A percentile compares a stretch with the other conserved stretches of the same genome.
These are phyloP conservation scores for Avicennia marina DNA, from an alignment of 257 asterid genomes.

Conservation along the genomic window DNA sequence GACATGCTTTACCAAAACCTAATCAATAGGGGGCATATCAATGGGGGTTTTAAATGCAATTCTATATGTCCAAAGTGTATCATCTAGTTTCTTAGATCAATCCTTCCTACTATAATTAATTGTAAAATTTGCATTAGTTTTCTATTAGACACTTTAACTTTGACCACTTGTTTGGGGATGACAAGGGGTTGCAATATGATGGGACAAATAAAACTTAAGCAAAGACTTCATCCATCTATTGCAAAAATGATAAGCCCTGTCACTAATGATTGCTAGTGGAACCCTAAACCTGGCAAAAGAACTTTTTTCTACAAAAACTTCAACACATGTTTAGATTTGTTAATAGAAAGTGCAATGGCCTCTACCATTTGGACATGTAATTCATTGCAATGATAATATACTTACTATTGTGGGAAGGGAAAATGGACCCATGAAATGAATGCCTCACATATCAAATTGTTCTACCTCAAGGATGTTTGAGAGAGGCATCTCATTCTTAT, in stretches of 20 bases:
- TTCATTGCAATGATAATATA: neutral
- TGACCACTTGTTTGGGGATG: too few species aligned
- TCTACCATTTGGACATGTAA: neutral
- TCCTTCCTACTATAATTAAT: neutral
- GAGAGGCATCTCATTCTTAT: neutral
- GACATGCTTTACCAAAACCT: neutral
- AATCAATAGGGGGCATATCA: neutral
- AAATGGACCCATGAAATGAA: neutral
- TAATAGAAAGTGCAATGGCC: neutral
- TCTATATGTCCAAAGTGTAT: neutral
- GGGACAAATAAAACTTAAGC: too few species aligned
- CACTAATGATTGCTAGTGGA: neutral
- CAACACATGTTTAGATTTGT: neutral
- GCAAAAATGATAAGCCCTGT: neutral
- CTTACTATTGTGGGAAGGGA: neutral
- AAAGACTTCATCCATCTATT: too few species aligned
- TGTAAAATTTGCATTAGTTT: neutral
- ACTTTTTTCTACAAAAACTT: neutral
- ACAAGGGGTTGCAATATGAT: too few species aligned
- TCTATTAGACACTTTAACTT: neutral
- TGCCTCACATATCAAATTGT: neutral
- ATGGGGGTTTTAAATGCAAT: neutral
- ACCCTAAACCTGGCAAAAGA: neutral
- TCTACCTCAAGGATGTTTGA: neutral
- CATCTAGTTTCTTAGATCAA: neutral